Conservation (phyloP, 1,284 basidiomycete species). For the Trametes hirsuta region DNA sequence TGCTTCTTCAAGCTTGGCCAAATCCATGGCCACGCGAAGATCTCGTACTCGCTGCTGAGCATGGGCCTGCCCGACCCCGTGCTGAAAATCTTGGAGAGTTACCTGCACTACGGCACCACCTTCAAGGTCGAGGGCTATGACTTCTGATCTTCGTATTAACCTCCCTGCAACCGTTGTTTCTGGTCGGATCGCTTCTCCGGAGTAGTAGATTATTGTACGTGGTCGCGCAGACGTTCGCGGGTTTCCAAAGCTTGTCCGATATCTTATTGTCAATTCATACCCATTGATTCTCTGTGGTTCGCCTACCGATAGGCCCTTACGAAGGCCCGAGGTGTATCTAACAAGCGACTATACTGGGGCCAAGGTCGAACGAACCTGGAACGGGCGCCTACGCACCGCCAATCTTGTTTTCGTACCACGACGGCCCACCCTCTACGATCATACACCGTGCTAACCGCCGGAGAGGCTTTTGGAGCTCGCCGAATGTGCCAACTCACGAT, state of each 20-base stretch:
- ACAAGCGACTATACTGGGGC: no score
- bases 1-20: constrained; percentile 92
- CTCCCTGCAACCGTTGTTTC: not conserved
- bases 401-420: no score
- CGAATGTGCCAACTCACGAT: no score
- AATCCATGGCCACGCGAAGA: constrained; percentile 94
- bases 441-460: no score
- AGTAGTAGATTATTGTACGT: constrained; percentile 22
- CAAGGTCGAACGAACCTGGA: no score
- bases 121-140: constrained; percentile 85
- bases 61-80: constrained; percentile 90
- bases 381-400: no score
- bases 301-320: no score
- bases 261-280: constrained; percentile 23
- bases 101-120: constrained; percentile 76
- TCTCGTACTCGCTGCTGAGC: constrained; percentile 90
- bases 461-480: no score
- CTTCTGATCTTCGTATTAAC: constrained; percentile 46
- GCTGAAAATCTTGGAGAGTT: constrained; percentile 85
- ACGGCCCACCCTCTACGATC: no score
- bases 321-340: no score
- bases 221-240: constrained; percentile 6
- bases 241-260: constrained; percentile 6
- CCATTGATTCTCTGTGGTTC: not conserved
- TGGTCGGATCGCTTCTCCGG: constrained; percentile 2